phyloP scores from a whole-genome alignment of 176 grass and related monocot genomes.

The Hordeum marinum region DNA sequence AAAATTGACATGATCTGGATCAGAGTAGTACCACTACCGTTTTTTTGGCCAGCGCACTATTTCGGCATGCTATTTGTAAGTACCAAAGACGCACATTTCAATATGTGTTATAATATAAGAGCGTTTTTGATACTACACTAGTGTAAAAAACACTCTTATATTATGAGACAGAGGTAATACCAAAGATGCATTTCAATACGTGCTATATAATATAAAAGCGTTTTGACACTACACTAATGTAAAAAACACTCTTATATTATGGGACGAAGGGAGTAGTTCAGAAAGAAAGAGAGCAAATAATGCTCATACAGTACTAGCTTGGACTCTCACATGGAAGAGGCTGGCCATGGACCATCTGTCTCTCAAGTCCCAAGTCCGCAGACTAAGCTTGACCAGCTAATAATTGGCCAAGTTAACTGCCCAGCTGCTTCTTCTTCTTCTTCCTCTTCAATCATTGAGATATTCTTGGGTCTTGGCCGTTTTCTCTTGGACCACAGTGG shows the following conservation, averaged over 20 bases:
- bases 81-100: not conserved
- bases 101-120: not conserved
- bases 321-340: conserved; percentile 30
- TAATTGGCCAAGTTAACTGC: conserved; percentile 2
- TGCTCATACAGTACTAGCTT: conserved; percentile 5
- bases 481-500: conserved; percentile 16
- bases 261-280: not conserved
- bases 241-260: no score
- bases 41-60: not conserved
- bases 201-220: not conserved
- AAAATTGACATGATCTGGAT: not conserved
- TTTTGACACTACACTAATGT: no score
- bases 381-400: conserved; percentile 20
- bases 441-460: conserved; percentile 18
- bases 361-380: not conserved
- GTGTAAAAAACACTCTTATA: no score
- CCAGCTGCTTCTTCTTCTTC: not conserved
- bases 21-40: no score
- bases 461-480: not conserved
- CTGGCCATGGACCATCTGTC: conserved; percentile 43
- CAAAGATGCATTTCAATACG: not conserved
- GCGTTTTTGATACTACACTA: no score
- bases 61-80: not conserved
- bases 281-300: not conserved
- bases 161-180: not conserved